A percentile compares a stretch with the other conserved stretches of the same genome.
Conservation (phyloP, 2,329 filamentous ascomycete genomes). For the Trichoderma oligosporum region DNA sequence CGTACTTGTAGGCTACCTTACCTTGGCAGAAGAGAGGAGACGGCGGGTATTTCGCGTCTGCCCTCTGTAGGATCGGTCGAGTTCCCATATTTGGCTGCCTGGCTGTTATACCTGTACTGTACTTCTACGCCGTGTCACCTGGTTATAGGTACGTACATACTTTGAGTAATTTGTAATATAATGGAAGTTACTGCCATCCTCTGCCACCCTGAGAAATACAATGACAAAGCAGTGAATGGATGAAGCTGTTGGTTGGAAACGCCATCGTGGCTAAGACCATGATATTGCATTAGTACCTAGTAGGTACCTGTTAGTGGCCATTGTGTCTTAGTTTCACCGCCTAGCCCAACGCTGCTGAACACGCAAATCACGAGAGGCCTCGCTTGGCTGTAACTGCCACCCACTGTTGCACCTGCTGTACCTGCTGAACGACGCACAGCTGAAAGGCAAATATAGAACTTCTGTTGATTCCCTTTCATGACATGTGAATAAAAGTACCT, state of each 20-base stretch:
- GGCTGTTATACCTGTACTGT: too few relatives aligned
- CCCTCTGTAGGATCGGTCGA: background rate
- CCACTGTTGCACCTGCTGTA: background rate
- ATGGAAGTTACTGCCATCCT: too few relatives aligned
- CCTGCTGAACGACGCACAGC: background rate
- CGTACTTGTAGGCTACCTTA: too few relatives aligned
- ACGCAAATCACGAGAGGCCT: conserved; percentile 6
- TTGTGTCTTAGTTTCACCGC: conserved; percentile 15
- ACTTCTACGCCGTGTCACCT: too few relatives aligned
- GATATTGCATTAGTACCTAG: background rate
- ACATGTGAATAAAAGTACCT: conserved; percentile 15
- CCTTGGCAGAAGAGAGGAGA: too few relatives aligned
- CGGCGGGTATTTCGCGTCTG: too few relatives aligned
- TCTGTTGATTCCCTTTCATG: background rate
- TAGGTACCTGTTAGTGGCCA: too few relatives aligned
- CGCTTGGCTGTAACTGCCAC: background rate
- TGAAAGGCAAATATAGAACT: background rate
- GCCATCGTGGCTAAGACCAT: conserved; percentile 5
- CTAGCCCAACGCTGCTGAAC: too few relatives aligned
- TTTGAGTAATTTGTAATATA: too few relatives aligned
- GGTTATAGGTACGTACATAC: too few relatives aligned
- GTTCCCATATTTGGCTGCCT: background rate
- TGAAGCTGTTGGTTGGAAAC: background rate
- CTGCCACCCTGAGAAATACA: background rate
- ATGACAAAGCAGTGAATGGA: background rate